phyloP scores from a whole-genome alignment of 2,329 filamentous ascomycete genomes.

The Neofusicoccum laricinum region DNA sequence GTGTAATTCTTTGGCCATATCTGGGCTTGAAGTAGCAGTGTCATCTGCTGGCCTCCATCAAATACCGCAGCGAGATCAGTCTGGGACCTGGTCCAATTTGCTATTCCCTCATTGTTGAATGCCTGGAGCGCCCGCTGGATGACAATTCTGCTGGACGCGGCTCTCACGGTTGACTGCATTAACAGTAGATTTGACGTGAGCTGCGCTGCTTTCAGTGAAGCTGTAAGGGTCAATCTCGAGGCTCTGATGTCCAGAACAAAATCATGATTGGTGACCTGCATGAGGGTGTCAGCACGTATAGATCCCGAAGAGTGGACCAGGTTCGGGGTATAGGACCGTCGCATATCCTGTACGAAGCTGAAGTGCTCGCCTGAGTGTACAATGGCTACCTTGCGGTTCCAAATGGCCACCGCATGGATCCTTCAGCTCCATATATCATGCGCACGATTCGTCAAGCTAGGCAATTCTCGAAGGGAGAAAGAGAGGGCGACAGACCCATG shows the following conservation, averaged over 20 bases:
- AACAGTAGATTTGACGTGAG: conserved; percentile 76
- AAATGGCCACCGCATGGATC: not conserved
- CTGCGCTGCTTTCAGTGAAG: conserved; percentile 81
- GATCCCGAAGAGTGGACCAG: not conserved
- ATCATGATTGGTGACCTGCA: conserved; percentile 57
- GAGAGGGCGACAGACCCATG: conserved; percentile 42
- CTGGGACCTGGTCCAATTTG: conserved; percentile 62
- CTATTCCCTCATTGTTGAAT: conserved; percentile 47
- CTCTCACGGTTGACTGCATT: conserved; percentile 70
- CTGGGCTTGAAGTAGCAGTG: conserved; percentile 65
- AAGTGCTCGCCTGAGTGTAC: too few relatives aligned
- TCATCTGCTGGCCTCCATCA: conserved; percentile 49
- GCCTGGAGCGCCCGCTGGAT: conserved; percentile 52
- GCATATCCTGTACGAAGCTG: not conserved
- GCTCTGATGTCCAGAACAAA: conserved; percentile 59
- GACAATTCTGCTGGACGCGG: conserved; percentile 63
- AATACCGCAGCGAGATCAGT: conserved; percentile 72
- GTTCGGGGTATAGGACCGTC: not conserved
- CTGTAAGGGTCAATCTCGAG: conserved; percentile 69
- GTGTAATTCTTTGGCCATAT: conserved; percentile 69
- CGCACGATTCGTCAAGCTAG: not conserved
- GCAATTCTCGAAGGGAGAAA: not conserved
- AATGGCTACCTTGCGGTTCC: too few relatives aligned
- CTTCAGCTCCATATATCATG: not conserved
- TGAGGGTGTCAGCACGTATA: conserved; percentile 14